phyloP scores from a whole-genome alignment of 768 basidiomycete species.

The Dioszegia hungarica region DNA sequence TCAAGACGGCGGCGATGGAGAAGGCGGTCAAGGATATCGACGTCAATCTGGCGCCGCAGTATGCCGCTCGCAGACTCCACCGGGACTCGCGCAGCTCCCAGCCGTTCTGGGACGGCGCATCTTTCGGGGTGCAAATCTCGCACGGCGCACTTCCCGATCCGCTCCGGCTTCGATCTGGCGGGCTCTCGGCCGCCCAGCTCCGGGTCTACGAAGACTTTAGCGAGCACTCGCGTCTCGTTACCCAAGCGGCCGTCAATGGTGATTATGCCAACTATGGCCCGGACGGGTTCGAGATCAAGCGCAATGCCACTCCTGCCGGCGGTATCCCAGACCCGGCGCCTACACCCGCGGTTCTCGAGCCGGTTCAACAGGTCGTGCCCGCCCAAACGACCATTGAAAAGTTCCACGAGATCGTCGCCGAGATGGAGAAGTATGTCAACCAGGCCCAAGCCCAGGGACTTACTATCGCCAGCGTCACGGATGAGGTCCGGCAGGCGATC shows the following conservation, averaged over 20 bases:
- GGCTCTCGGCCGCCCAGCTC: conserved; percentile 73
- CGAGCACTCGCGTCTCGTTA: conserved; percentile 53
- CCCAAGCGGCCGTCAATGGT: conserved; percentile 52
- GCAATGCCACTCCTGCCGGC: conserved; percentile 23
- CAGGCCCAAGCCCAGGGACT: conserved; percentile 62
- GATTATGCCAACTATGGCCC: conserved; percentile 15
- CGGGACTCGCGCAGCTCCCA: conserved; percentile 56
- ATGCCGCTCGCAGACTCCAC: conserved; percentile 77
- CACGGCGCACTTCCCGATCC: conserved; percentile 82
- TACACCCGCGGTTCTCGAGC: conserved; percentile 9
- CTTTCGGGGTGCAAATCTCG: conserved; percentile 56
- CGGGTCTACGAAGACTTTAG: conserved; percentile 96
- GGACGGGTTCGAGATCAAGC: conserved; percentile 31
- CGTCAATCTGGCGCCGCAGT: conserved; percentile 75
- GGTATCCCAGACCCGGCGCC: conserved; percentile 14
- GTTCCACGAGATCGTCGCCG: conserved; percentile 60
- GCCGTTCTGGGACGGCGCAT: conserved; percentile 83
- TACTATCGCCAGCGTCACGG: conserved; percentile 65
- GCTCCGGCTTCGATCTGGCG: conserved; percentile 73
- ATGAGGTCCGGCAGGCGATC: conserved; percentile 76
- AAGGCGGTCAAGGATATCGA: conserved; percentile 89
- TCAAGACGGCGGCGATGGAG: conserved; percentile 97
- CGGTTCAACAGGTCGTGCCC: conserved; percentile 35
- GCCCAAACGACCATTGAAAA: conserved; percentile 85
- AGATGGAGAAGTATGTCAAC: conserved; percentile 73